Percentiles rank a stretch among this genome's conserved stretches.
Evolutionary conservation across 371 early-diverging fungal genomes (phyloP).

Genomic region (Mucor ambiguus): DNA sequence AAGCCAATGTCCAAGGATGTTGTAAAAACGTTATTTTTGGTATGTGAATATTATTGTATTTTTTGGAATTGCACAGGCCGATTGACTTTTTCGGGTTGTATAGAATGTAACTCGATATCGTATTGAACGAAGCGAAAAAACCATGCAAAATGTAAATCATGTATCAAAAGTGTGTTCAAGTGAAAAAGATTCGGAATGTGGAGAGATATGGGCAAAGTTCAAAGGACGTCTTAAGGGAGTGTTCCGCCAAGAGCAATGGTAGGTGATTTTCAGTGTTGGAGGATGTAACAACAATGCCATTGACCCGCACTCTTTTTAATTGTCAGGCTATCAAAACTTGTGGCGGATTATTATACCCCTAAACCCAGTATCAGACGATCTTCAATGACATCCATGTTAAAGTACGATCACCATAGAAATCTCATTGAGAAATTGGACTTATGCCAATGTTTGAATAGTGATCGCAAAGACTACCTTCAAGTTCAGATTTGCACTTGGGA

Average conservation of each 20-base stretch:
- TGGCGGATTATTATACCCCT: conserved; percentile 47
- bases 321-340: conserved; percentile 29
- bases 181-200: conserved; percentile 5
- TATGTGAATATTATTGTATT: conserved; percentile 19
- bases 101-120: conserved; percentile 37
- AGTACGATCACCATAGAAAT: conserved; percentile 6
- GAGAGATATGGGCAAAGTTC: conserved; percentile 38
- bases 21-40: conserved; percentile 58
- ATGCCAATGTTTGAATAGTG: conserved; percentile 18
- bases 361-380: conserved; percentile 23
- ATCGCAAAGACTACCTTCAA: conserved; percentile 46
- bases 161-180: not conserved
- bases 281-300: not conserved
- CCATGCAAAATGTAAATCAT: not conserved
- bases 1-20: conserved; percentile 55
- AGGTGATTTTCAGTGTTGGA: not conserved
- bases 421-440: not conserved
- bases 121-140: not conserved
- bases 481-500: conserved; percentile 61
- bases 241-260: conserved; percentile 35
- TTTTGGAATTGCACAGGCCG: not conserved
- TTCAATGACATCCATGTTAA: conserved; percentile 27
- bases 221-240: conserved; percentile 41
- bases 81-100: not conserved
- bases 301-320: not conserved